Evolutionary conservation across 1,284 basidiomycete species (phyloP).

Genomic region (Peniophora sp.): DNA sequence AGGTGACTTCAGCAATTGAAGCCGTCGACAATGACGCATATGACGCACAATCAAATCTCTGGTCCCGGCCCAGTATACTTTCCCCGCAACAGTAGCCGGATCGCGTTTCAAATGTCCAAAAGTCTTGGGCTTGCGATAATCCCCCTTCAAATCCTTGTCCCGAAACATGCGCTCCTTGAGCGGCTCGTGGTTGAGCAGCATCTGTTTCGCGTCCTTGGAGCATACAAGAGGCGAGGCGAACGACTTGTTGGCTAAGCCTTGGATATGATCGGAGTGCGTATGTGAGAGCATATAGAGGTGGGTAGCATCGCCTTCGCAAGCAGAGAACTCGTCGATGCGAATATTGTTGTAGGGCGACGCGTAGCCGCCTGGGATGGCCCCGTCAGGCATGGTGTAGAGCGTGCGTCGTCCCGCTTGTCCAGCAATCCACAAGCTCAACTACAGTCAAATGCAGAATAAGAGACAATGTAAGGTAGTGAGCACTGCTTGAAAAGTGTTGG

Average conservation of each 20-base stretch:
- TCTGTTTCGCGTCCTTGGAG: constrained; percentile 74
- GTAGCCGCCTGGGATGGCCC: too few relatives aligned
- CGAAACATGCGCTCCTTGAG: constrained; percentile 53
- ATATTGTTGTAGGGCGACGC: constrained; percentile 26
- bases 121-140: constrained; percentile 42
- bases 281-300: constrained; percentile 70
- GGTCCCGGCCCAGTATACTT: constrained; percentile 36
- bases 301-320: constrained; percentile 26
- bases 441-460: too few relatives aligned
- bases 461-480: too few relatives aligned
- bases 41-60: constrained; percentile 58
- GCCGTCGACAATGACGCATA: neutral
- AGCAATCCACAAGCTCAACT: too few relatives aligned
- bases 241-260: constrained; percentile 59
- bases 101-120: constrained; percentile 62
- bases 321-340: constrained; percentile 71
- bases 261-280: constrained; percentile 78
- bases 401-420: too few relatives aligned
- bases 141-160: constrained; percentile 43
- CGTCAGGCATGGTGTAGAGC: too few relatives aligned
- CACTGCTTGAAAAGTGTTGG: too few relatives aligned
- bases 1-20: neutral
- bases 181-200: constrained; percentile 71
- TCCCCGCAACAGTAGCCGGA: constrained; percentile 37
- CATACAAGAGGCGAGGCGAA: constrained; percentile 67